Evolutionary conservation across 306 rosid genomes (phyloP).

Genomic region (Prosopis cineraria): DNA sequence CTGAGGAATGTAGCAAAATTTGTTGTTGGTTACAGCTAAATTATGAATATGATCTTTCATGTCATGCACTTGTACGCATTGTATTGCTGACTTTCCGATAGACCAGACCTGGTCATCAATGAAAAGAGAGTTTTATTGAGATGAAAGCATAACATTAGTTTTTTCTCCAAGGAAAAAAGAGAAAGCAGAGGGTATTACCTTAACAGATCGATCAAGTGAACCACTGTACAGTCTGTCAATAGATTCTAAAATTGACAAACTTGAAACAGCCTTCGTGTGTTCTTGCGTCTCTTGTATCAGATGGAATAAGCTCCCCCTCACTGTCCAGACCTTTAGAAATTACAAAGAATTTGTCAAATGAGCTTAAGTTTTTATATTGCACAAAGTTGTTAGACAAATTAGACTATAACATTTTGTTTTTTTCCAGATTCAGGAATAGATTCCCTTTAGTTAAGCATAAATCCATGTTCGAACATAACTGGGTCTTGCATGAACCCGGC

Average conservation of each 20-base stretch:
- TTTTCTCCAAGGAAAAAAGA: neutral
- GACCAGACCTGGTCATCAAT: slow-evolving; percentile 71
- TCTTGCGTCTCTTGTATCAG: slow-evolving; percentile 71
- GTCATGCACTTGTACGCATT: slow-evolving; percentile 68
- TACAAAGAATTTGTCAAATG: slow-evolving; percentile 32
- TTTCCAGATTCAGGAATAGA: neutral
- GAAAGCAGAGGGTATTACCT: slow-evolving; percentile 51
- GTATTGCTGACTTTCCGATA: slow-evolving; percentile 53
- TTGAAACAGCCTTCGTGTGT: slow-evolving; percentile 76
- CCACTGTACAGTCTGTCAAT: slow-evolving; percentile 78
- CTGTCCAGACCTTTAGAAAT: slow-evolving; percentile 76
- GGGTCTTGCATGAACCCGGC: slow-evolving; percentile 5
- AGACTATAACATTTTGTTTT: slow-evolving; percentile 23
- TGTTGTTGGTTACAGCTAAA: slow-evolving; percentile 50
- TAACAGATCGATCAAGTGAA: slow-evolving; percentile 78
- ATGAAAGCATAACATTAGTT: neutral
- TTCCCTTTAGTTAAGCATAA: slow-evolving; percentile 11
- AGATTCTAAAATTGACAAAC: slow-evolving; percentile 59
- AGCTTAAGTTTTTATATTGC: slow-evolving; percentile 22
- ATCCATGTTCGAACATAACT: neutral
- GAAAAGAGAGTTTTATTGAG: slow-evolving; percentile 31
- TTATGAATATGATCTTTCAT: slow-evolving; percentile 88
- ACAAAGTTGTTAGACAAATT: slow-evolving; percentile 11
- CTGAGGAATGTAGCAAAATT: slow-evolving; percentile 74
- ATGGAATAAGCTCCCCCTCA: slow-evolving; percentile 66